Base-by-base conservation (phyloP, 2,329 filamentous ascomycete genomes). In the Aspergillus costaricaensis region DNA sequence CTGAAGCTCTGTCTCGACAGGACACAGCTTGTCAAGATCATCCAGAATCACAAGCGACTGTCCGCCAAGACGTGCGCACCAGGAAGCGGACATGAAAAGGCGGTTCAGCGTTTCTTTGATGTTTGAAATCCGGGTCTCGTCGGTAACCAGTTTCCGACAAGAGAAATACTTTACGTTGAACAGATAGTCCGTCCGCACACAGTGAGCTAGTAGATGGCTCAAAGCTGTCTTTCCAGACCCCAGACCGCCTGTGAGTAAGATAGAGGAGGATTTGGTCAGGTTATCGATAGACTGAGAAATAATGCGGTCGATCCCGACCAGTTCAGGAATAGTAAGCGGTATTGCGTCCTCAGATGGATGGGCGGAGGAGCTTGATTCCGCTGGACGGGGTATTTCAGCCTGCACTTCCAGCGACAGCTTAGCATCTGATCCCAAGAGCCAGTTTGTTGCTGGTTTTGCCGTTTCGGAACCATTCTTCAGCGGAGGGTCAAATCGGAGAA, bases 1-100 rank as follows among this genome's bases (percentile, higher is more conserved):
- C 75, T 97, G 92, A 12, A 99, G 83, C 74, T 99, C 95, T 0
- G 93, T 97, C 77, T 99, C 96, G 0, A 88, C 89, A 0, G 95
- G 94, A 72, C 94, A 98, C 1, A 99, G 82, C 70, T 91, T 92
- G 76, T 99, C 95, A 6, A 99, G 79, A 70, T 99, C 95, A 71
- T 99, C 95, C 1, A 99, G 81, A 52, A 99, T 86, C 19, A 99
- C 91, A 2, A 98, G 74, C 0, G 93, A 86, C 63, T 87, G 88
- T 4, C 95, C 95, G 21, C 92, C 93, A 0, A 95, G 83, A 61
- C 94, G 85, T 38, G 94, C 91, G 39, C 91, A 92, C 95, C 95
- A 99, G 44, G 91, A 89, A 3, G 95, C 95, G 19, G 87, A 85
- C 82, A 95, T 92, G 73, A 99, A 98, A 2, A 96, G 77, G 15